phyloP scores from a whole-genome alignment of 257 asterid species.

The Solanum dulcamara region DNA sequence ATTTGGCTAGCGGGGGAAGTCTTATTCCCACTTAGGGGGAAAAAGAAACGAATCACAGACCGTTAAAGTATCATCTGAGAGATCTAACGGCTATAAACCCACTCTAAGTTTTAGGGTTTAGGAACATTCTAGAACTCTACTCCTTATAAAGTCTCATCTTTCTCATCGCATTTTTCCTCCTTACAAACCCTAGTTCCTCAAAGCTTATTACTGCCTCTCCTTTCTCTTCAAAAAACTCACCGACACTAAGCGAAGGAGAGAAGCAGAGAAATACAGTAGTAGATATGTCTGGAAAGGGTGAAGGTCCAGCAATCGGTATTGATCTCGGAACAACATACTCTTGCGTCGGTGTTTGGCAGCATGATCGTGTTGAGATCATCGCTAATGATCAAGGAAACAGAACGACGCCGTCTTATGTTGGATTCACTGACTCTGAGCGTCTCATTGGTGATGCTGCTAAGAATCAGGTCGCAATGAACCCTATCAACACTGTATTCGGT shows the following conservation, averaged over 20 bases:
- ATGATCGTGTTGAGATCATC: background rate
- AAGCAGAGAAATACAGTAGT: background rate
- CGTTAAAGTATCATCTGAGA: background rate
- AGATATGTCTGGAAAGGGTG: background rate
- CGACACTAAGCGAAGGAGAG: background rate
- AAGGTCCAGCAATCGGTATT: background rate
- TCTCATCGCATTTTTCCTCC: background rate
- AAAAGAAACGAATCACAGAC: background rate
- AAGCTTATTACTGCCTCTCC: background rate
- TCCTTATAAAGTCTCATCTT: background rate
- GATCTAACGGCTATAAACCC: background rate
- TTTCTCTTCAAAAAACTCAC: background rate
- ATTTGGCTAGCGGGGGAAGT: background rate
- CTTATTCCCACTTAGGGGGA: no score
- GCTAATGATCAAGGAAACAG: slow-evolving; percentile 1
- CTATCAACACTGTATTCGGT: background rate
- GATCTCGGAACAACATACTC: background rate
- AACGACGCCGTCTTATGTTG: slow-evolving; percentile 25
- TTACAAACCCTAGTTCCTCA: background rate
- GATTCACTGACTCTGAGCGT: slow-evolving; percentile 22
- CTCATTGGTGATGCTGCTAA: slow-evolving; percentile 31
- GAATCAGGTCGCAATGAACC: slow-evolving; percentile 13
- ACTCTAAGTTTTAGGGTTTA: background rate
- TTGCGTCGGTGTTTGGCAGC: background rate
- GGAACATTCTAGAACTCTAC: background rate